These are phyloP conservation scores for Opeltia flavorubescens DNA, from an alignment of 495 filamentous ascomycete genomes.

Conservation along the genomic window DNA sequence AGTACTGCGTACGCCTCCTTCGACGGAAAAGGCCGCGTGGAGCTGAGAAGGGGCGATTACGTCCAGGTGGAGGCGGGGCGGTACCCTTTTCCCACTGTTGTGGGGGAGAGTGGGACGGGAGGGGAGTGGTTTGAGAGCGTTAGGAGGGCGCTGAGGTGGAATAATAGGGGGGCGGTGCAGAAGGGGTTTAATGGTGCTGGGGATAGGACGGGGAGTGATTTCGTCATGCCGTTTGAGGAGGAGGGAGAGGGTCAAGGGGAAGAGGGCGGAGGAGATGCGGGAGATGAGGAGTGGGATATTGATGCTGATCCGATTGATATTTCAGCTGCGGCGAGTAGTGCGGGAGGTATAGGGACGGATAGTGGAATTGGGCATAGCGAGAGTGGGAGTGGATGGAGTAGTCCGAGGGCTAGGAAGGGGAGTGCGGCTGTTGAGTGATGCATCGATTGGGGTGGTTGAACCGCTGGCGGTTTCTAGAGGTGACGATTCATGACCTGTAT, in stretches of 20 bases:
- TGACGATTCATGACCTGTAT: no score
- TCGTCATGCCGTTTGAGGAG: constrained; percentile 3
- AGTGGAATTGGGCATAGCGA: constrained; percentile 40
- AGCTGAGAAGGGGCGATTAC: constrained; percentile 80
- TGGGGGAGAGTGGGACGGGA: constrained; percentile 44
- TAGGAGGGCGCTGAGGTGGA: constrained; percentile 81
- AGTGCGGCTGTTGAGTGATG: not conserved
- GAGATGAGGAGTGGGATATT: constrained; percentile 61
- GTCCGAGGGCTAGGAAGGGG: not conserved
- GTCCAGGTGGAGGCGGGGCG: constrained; percentile 88
- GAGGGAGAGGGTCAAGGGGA: constrained; percentile 19
- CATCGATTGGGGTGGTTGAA: not conserved
- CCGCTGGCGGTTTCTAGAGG: not conserved
- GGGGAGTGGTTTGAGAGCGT: constrained; percentile 94
- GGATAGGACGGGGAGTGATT: constrained; percentile 15
- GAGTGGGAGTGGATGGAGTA: constrained; percentile 22
- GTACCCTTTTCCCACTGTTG: constrained; percentile 91
- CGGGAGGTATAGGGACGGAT: constrained; percentile 21
- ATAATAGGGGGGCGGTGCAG: constrained; percentile 71
- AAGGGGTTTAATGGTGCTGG: constrained; percentile 51
- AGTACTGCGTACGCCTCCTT: constrained; percentile 92
- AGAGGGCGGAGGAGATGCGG: constrained; percentile 25
- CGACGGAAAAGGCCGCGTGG: constrained; percentile 88
- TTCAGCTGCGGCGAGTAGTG: constrained; percentile 28
- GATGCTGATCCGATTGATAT: constrained; percentile 49